These are phyloP conservation scores for Harringtonia aguacate DNA, from an alignment of 2,329 filamentous ascomycete species.

Conservation along the genomic window DNA sequence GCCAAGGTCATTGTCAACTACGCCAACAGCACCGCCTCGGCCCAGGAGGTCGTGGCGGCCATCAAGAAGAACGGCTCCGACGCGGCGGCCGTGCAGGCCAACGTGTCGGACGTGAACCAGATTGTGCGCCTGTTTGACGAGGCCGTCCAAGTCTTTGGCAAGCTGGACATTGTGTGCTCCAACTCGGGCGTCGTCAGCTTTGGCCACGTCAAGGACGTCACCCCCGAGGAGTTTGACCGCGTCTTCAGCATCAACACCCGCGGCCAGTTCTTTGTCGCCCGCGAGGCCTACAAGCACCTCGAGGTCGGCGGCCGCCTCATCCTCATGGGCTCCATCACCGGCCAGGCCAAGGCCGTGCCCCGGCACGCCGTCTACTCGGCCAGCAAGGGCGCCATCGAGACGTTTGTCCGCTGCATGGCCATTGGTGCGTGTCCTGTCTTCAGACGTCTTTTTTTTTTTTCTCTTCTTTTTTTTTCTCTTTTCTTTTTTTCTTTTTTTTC, in stretches of 20 bases:
- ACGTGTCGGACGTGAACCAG: constrained; percentile 20
- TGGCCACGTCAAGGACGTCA: constrained; percentile 47
- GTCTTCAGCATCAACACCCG: constrained; percentile 50
- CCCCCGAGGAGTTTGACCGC: constrained; percentile 48
- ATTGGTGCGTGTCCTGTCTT: constrained; percentile 5
- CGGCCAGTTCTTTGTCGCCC: constrained; percentile 52
- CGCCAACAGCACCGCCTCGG: constrained; percentile 14
- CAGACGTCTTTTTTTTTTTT: background rate
- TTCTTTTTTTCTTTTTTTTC: no score
- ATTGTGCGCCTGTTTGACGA: constrained; percentile 27
- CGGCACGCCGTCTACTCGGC: constrained; percentile 24
- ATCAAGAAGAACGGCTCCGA: constrained; percentile 14
- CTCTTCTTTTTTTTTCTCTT: background rate
- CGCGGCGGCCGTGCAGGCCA: constrained; percentile 20
- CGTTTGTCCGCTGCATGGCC: constrained; percentile 20
- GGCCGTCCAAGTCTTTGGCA: constrained; percentile 45
- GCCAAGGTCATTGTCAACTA: constrained; percentile 25
- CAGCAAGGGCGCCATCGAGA: constrained; percentile 24
- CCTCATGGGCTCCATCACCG: constrained; percentile 51
- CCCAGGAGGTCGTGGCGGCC: constrained; percentile 11
- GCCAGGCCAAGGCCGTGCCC: constrained; percentile 22
- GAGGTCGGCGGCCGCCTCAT: constrained; percentile 52
- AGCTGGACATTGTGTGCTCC: constrained; percentile 50
- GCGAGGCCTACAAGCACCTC: constrained; percentile 51
- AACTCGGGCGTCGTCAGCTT: constrained; percentile 51